Percentiles rank a stretch among this genome's conserved stretches.
Conservation (phyloP, 345 rosid genomes). For the Eucalyptus curtisii region DNA sequence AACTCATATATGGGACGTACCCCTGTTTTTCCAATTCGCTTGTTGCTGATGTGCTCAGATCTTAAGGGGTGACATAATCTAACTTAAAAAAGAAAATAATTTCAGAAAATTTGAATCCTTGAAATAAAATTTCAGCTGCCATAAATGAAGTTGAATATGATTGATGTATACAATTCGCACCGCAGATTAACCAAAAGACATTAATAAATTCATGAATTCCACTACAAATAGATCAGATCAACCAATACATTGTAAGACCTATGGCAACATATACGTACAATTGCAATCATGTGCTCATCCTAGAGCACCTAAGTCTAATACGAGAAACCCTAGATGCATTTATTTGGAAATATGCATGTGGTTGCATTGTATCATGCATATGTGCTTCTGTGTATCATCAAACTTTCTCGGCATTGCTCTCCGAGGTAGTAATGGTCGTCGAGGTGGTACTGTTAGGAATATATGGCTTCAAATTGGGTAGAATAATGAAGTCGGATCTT, state of each 20-base stretch:
- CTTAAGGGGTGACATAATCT: not conserved
- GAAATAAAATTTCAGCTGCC: not conserved
- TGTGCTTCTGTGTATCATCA: not conserved
- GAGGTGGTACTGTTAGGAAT: not conserved
- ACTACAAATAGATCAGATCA: not conserved
- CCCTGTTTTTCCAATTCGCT: not conserved
- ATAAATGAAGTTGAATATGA: not conserved
- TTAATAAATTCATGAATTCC: not conserved
- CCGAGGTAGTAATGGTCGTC: not conserved
- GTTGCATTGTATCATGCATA: not conserved
- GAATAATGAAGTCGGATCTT: too few species aligned
- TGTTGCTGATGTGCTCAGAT: not conserved
- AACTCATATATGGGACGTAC: not conserved
- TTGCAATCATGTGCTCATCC: not conserved
- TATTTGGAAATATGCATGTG: not conserved
- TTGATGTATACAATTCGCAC: not conserved
- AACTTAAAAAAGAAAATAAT: not conserved
- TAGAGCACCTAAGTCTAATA: not conserved
- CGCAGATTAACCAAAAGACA: not conserved
- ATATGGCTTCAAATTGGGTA: too few species aligned
- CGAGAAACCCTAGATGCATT: not conserved
- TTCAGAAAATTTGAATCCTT: not conserved
- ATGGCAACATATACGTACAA: not conserved
- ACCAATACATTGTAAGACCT: not conserved
- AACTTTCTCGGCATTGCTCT: not conserved